These are phyloP conservation scores for Eimeria praecox DNA, from an alignment of 169 alveolate species.

Conservation along the genomic window DNA sequence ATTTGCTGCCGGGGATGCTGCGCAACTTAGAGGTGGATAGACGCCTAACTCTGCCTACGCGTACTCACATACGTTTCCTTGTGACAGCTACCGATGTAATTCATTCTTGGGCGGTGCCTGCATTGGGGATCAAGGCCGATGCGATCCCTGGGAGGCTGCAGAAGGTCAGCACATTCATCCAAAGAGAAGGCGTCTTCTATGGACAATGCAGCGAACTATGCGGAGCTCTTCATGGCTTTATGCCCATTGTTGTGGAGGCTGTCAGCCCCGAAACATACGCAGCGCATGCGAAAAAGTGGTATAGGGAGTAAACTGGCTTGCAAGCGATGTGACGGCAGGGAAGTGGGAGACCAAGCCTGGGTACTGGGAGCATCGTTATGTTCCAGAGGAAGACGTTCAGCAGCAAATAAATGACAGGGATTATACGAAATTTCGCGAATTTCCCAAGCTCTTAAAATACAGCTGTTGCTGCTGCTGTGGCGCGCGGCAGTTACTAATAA, in stretches of 20 bases:
- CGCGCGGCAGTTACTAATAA: too few relatives aligned
- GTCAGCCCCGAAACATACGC: slow-evolving; percentile 94
- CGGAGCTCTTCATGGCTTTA: slow-evolving; percentile 95
- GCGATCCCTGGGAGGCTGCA: slow-evolving; percentile 94
- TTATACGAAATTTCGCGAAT: neutral
- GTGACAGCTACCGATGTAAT: slow-evolving; percentile 92
- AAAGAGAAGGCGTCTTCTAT: slow-evolving; percentile 95
- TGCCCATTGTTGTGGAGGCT: slow-evolving; percentile 96
- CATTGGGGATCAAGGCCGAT: slow-evolving; percentile 94
- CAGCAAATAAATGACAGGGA: neutral
- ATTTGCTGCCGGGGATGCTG: slow-evolving; percentile 89
- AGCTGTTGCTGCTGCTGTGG: too few relatives aligned
- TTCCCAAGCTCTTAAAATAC: too few relatives aligned
- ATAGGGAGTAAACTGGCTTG: slow-evolving; percentile 92
- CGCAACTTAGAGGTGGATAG: slow-evolving; percentile 93
- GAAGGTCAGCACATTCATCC: slow-evolving; percentile 92
- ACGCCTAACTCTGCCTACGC: slow-evolving; percentile 93
- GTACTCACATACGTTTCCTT: slow-evolving; percentile 93
- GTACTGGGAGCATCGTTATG: neutral
- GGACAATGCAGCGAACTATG: slow-evolving; percentile 95
- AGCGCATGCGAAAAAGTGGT: slow-evolving; percentile 95
- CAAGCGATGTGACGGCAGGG: too few relatives aligned
- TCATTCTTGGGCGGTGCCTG: slow-evolving; percentile 83
- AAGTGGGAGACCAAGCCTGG: too few relatives aligned
- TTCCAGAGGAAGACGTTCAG: neutral